Base-by-base conservation (phyloP, 768 basidiomycete genomes). In the Boletus reticulatus region DNA sequence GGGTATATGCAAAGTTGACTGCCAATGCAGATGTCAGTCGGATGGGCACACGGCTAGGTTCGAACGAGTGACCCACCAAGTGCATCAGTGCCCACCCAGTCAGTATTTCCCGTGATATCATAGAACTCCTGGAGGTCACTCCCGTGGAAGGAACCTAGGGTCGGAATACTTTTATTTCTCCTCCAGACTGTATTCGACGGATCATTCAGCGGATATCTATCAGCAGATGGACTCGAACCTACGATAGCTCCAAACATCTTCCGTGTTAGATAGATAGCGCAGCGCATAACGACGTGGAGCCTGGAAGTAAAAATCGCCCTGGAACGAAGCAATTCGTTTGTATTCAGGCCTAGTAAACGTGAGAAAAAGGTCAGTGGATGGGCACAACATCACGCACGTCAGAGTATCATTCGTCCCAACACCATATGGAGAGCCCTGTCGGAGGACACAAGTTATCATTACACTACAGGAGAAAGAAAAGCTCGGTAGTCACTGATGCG, bases 391-490 rank as follows among this genome's bases (percentile, higher is more conserved):
- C 11, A 53, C 56, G 3, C 42, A 58, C 44, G 41, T 60, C 38
- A 64, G 10, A 27, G 50, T 50, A 24, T 63, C 64, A 17, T 56
- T 61, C 4, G 32, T 54, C 10, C 67, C 69, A 7, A 72, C 67
- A 11, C 61, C 59, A 45, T 63, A 71, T 3, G 70, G 70, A 13
- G 68, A 71, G 0, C 70, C 70, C 51, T 66, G 37, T 4, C 22
- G 38, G 12, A 16, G 61, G 34, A 24, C 9, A 9, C 6, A 16
- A 6, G 16, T 47, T 20, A 19, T 29, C 32, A 34, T 39, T 4
- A 10, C 14, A 9, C 8, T 8, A 13, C 16, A 3, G 29, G 8
- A 4, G 29, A 14, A 9, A 36, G 17, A n/a, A 16, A 20, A 4
- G 38, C 14, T 19, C 12, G 11, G 16, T 6, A 44, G 44, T 17